A percentile compares a stretch with the other conserved stretches of the same genome.
These are phyloP conservation scores for Penicillium canescens DNA, from an alignment of 495 filamentous ascomycete genomes.

Conservation along the genomic window DNA sequence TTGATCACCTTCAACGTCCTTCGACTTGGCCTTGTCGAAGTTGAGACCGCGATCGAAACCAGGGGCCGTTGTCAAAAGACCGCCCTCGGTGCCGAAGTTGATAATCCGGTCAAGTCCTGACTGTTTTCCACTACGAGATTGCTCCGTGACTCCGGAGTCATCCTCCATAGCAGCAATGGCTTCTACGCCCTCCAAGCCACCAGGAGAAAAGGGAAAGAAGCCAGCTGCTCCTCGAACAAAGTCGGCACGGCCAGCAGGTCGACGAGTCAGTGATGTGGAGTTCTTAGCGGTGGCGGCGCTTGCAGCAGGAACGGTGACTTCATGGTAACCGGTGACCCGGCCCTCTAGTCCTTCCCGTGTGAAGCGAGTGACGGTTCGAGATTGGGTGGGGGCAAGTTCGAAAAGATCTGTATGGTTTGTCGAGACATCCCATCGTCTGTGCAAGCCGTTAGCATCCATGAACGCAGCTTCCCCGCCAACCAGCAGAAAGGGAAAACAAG, in stretches of 20 bases:
- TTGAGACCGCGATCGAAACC: slow-evolving; percentile 80
- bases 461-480: slow-evolving; percentile 1
- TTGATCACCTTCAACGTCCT: slow-evolving; percentile 57
- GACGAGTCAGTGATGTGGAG: slow-evolving; percentile 85
- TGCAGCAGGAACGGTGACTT: slow-evolving; percentile 88
- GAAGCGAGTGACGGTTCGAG: slow-evolving; percentile 89
- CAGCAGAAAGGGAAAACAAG: not conserved
- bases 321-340: slow-evolving; percentile 88
- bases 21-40: slow-evolving; percentile 62
- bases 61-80: slow-evolving; percentile 78
- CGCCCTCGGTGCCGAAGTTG: slow-evolving; percentile 72
- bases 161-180: slow-evolving; percentile 75
- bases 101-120: slow-evolving; percentile 74
- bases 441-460: slow-evolving; percentile 14
- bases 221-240: slow-evolving; percentile 95
- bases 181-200: slow-evolving; percentile 86
- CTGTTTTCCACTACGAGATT: slow-evolving; percentile 40
- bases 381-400: slow-evolving; percentile 84
- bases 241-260: slow-evolving; percentile 83
- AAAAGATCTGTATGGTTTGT: slow-evolving; percentile 78
- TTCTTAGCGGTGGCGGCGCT: slow-evolving; percentile 94
- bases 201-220: slow-evolving; percentile 94
- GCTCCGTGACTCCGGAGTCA: slow-evolving; percentile 46
- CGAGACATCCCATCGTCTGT: slow-evolving; percentile 77
- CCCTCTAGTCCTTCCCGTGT: slow-evolving; percentile 90